phyloP scores from a whole-genome alignment of 2,329 filamentous ascomycete species.

The Talaromyces funiculosus region DNA sequence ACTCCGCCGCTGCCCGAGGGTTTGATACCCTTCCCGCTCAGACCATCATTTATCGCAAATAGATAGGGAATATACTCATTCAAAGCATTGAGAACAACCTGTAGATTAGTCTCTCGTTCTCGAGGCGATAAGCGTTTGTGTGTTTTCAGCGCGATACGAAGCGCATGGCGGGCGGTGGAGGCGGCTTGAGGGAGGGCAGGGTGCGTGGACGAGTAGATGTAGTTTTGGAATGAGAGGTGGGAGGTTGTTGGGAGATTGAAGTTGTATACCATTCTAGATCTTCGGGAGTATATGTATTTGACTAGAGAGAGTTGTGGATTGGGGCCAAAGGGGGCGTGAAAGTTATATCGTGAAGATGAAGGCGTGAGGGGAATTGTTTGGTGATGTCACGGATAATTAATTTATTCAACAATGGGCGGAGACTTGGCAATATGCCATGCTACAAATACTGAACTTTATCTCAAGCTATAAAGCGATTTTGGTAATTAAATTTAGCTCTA shows the following conservation, averaged over 20 bases:
- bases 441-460: background rate
- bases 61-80: slow-evolving; percentile 80
- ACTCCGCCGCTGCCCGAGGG: slow-evolving; percentile 30
- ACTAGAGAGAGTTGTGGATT: background rate
- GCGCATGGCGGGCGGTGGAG: slow-evolving; percentile 75
- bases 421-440: background rate
- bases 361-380: background rate
- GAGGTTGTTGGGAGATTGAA: slow-evolving; percentile 88
- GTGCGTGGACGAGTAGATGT: slow-evolving; percentile 73
- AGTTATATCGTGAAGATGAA: background rate
- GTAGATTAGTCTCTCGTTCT: slow-evolving; percentile 65
- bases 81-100: slow-evolving; percentile 62
- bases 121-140: slow-evolving; percentile 77
- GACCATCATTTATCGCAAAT: slow-evolving; percentile 66
- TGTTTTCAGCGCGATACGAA: slow-evolving; percentile 77
- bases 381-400: slow-evolving; percentile 19
- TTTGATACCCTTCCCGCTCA: slow-evolving; percentile 46
- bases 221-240: slow-evolving; percentile 72
- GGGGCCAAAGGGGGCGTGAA: no score
- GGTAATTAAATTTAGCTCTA: background rate
- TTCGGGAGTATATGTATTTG: background rate
- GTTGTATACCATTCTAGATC: slow-evolving; percentile 74
- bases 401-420: background rate
- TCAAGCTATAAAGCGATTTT: background rate
- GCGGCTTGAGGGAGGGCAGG: slow-evolving; percentile 79